phyloP scores from a whole-genome alignment of 768 basidiomycete genomes.

The Gloeopeniophorella convolvens region DNA sequence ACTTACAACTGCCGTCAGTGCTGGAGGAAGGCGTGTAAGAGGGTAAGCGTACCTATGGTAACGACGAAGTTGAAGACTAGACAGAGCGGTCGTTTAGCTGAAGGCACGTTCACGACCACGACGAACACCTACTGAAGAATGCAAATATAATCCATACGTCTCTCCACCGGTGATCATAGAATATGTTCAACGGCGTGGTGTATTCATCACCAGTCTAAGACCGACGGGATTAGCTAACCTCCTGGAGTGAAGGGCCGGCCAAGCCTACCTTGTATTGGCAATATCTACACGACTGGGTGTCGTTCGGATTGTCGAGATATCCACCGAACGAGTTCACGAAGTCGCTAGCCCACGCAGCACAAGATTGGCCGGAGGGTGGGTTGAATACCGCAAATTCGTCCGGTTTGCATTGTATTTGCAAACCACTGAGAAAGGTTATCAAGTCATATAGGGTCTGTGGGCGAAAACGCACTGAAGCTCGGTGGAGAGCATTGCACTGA shows the following conservation, averaged over 20 bases:
- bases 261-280: slow-evolving; percentile 55
- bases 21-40: background rate
- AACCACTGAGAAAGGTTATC: slow-evolving; percentile 37
- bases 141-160: slow-evolving; percentile 62
- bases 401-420: slow-evolving; percentile 54
- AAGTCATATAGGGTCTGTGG: background rate
- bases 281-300: slow-evolving; percentile 57
- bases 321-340: slow-evolving; percentile 62
- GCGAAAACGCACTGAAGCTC: slow-evolving; percentile 54
- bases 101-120: background rate
- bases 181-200: slow-evolving; percentile 57
- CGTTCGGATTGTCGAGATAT: slow-evolving; percentile 63
- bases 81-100: background rate
- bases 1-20: slow-evolving; percentile 26
- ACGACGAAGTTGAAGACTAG: slow-evolving; percentile 64
- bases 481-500: slow-evolving; percentile 70
- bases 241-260: background rate
- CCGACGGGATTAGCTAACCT: background rate
- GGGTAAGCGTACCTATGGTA: slow-evolving; percentile 38
- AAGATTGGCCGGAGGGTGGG: slow-evolving; percentile 71
- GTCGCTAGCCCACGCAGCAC: slow-evolving; percentile 55
- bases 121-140: slow-evolving; percentile 42
- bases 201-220: slow-evolving; percentile 59
- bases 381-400: slow-evolving; percentile 68
- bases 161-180: slow-evolving; percentile 54